phyloP scores from a whole-genome alignment of 108 stramenopile species.

The Skeletonema grethae region DNA sequence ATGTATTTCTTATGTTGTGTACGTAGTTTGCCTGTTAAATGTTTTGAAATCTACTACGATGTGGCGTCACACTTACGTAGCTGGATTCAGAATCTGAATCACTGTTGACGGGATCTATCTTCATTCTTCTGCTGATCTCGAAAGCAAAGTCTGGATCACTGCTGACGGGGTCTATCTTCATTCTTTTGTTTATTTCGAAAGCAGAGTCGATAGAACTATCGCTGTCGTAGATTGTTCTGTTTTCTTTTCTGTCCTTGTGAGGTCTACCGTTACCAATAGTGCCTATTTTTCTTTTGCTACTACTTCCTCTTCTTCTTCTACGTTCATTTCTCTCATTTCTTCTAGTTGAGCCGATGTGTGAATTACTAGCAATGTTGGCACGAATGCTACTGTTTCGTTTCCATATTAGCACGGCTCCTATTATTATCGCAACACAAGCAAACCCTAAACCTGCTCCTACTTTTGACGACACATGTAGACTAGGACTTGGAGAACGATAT shows the following conservation, averaged over 20 bases:
- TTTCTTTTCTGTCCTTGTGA: not conserved
- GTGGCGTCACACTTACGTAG: not conserved
- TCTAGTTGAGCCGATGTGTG: not conserved
- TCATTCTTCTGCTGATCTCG: not conserved
- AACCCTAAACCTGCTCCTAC: not conserved
- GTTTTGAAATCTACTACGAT: no score
- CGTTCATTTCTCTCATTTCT: not conserved
- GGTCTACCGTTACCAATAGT: not conserved
- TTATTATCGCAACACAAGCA: not conserved
- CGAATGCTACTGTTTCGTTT: not conserved
- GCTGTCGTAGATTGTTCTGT: not conserved
- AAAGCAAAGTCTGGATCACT: not conserved
- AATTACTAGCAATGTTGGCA: not conserved
- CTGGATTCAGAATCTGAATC: not conserved
- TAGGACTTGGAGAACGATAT: not conserved
- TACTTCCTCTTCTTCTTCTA: not conserved
- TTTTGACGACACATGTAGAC: not conserved
- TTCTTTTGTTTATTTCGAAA: not conserved
- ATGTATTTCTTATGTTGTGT: no score
- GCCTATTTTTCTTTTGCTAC: not conserved
- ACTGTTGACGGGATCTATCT: not conserved
- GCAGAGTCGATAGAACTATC: not conserved
- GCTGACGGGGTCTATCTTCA: not conserved
- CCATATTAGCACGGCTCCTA: not conserved
- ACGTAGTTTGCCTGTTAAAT: not conserved